A percentile compares a stretch with the other conserved stretches of the same genome.
Evolutionary conservation across 371 early-diverging fungal species (phyloP).

Genomic region (Mucor plumbeus): DNA sequence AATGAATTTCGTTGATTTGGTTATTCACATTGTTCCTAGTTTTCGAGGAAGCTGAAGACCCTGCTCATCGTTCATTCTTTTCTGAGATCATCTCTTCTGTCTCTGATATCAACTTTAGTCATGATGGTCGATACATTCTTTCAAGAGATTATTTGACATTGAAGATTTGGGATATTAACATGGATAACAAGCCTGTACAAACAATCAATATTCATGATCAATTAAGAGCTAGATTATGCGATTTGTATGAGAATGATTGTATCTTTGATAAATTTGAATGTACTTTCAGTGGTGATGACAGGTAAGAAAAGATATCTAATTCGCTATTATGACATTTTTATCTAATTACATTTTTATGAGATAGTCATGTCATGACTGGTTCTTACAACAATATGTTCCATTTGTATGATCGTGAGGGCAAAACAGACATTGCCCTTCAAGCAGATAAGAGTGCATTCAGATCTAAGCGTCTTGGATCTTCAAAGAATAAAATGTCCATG

Average conservation of each 20-base stretch:
- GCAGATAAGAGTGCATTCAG: conserved; percentile 97
- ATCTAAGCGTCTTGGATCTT: conserved; percentile 80
- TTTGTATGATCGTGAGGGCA: conserved; percentile 77
- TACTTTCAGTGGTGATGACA: conserved; percentile 93
- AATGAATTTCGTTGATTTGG: not conserved
- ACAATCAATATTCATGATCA: conserved; percentile 97
- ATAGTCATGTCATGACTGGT: conserved; percentile 87
- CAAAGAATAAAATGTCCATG: conserved; percentile 55
- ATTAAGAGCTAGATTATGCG: conserved; percentile 92
- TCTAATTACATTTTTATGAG: conserved; percentile 61
- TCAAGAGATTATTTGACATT: conserved; percentile 96
- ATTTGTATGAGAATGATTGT: conserved; percentile 98
- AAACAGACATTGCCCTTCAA: conserved; percentile 86
- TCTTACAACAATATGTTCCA: conserved; percentile 96
- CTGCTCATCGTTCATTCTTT: conserved; percentile 94
- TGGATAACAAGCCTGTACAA: conserved; percentile 92
- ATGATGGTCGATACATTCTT: conserved; percentile 95
- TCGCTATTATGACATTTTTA: conserved; percentile 53
- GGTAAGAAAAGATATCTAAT: conserved; percentile 70
- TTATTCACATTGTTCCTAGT: conserved; percentile 51
- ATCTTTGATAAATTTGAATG: conserved; percentile 99
- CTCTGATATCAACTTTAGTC: conserved; percentile 94
- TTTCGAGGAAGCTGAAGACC: conserved; percentile 96
- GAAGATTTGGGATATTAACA: conserved; percentile 98
- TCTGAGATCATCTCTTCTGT: conserved; percentile 98